These are phyloP conservation scores for Pleurotus tuoliensis DNA, from an alignment of 768 basidiomycete species.

Conservation along the genomic window DNA sequence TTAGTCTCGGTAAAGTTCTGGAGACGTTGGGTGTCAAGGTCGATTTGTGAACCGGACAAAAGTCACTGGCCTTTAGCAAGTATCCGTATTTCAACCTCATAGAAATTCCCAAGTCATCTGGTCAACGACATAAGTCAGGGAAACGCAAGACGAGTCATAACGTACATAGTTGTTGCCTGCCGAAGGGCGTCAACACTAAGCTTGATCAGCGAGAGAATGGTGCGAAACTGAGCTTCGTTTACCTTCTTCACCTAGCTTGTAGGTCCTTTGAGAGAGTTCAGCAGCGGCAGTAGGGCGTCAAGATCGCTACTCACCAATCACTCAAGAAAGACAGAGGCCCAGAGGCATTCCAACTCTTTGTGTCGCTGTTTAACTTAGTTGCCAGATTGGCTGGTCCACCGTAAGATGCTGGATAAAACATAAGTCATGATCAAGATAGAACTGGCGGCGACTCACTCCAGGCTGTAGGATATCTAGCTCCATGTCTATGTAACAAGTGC, in stretches of 20 bases:
- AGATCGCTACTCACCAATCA: conserved; percentile 53
- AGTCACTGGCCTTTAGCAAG: conserved; percentile 51
- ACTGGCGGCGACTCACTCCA: conserved; percentile 41
- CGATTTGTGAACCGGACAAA: not conserved
- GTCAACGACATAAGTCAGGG: not conserved
- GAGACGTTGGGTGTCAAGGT: not conserved
- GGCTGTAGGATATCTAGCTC: conserved; percentile 68
- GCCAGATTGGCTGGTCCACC: conserved; percentile 62
- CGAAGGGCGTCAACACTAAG: conserved; percentile 84
- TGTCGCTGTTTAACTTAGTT: conserved; percentile 46
- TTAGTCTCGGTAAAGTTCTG: conserved; percentile 58
- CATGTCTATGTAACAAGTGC: conserved; percentile 80
- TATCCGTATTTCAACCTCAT: conserved; percentile 78
- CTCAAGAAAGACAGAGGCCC: conserved; percentile 76
- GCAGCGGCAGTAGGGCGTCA: not conserved
- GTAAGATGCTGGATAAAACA: conserved; percentile 40
- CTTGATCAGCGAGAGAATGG: conserved; percentile 13
- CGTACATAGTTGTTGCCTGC: conserved; percentile 80
- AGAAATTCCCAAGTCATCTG: conserved; percentile 66
- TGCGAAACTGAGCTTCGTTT: not conserved
- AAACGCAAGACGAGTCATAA: conserved; percentile 4
- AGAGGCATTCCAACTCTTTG: conserved; percentile 58
- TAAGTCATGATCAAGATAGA: not conserved
- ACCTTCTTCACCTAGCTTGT: conserved; percentile 88
- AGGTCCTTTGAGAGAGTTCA: conserved; percentile 52